Evolutionary conservation across 83 land plant species (phyloP), one percentile per base, ranked within the genome.

Genomic region (Diphasiastrum complanatum): DNA sequence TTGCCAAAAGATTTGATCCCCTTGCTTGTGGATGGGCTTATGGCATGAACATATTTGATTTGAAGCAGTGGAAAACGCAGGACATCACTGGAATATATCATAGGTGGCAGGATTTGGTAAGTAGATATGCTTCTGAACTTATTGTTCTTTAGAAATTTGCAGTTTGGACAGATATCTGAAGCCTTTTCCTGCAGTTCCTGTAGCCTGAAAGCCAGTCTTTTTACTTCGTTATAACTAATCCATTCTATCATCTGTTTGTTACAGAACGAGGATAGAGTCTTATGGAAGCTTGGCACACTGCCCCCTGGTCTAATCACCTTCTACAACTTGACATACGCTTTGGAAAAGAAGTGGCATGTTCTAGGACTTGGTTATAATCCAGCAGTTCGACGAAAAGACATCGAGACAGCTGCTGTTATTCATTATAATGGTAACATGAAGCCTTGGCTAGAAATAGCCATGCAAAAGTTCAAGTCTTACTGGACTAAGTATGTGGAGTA

Each of bases 1-100:
- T 55, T 30, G 59, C 59, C 6, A 55, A 35, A 35, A 55, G 31
- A 11, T 55, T 55, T 30, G 59, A 25, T 55, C 59, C 59, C 10
- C 20, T 27, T 30, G 59, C 59, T 11, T 55, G 59, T 55, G 59
- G 59, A 6, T 55, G 59, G 59, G 59, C 59, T 30, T 55, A 27
- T 1, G 59, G 59, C 1, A 55, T 55, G 59, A 55, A 55, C 19
- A 55, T 55, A 11, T 55, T 55, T 27, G 59, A 55, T 27, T 35
- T 55, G 10, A 27, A 55, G 34, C 35, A 27, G 35, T 55, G 59
- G 59, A 55, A 32, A 1, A 32, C 26, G 59, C 30, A 27, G 38
- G 59, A 55, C 19, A 55, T 55, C 19, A 55, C 59, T 10, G 59
- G 59, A 12, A 55, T 55, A 11, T 55, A 55, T 35, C 59, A 55